Evolutionary conservation across 306 rosid genomes (phyloP), one percentile per base, ranked within the genome.

Genomic region (cucumber (Cucumis sativus)): DNA sequence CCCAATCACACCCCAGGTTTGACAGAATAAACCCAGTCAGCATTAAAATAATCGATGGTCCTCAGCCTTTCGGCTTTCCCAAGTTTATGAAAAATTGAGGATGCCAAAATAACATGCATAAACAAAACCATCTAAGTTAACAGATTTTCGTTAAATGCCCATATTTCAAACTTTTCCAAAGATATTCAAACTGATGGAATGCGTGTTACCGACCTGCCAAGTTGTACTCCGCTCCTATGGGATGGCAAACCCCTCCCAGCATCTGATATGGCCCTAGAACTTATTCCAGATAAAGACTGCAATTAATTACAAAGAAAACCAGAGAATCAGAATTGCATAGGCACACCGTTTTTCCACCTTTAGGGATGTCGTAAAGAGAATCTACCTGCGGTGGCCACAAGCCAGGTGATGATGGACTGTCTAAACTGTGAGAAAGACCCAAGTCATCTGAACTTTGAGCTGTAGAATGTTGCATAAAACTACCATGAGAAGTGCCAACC

Each of bases 171-270:
- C 18, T 79, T 79, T 80, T 35, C 57, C 57, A 79, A 57, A 80
- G 68, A 28, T 25, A 62, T 33, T 63, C 45, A 6, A 63, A 23
- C 40, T 39, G 56, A 30, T 77, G 58, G 75, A 60, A 68, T 58
- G 69, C 18, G 66, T 75, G 67, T 84, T 51, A 84, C 90, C 76
- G 57, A 95, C 99, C 99, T 87, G 85, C 93, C 90, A 82, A 89
- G 90, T 80, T 91, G 92, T 77, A 86, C 71, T 83, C 97, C 92
- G 69, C 92, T 89, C 85, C 84, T 92, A 45, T 84, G 82, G 75
- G 92, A 67, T 70, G 92, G 39, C 72, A 85, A 78, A 71, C 90
- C 93, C 86, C 96, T 86, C 76, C 86, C 82, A 79, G 64, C 68
- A 78, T 87, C 97, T 56, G 86, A 76, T 54, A 83, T 73, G 81